These are phyloP conservation scores for Malus sylvestris DNA, from an alignment of 306 rosid species.

Conservation along the genomic window DNA sequence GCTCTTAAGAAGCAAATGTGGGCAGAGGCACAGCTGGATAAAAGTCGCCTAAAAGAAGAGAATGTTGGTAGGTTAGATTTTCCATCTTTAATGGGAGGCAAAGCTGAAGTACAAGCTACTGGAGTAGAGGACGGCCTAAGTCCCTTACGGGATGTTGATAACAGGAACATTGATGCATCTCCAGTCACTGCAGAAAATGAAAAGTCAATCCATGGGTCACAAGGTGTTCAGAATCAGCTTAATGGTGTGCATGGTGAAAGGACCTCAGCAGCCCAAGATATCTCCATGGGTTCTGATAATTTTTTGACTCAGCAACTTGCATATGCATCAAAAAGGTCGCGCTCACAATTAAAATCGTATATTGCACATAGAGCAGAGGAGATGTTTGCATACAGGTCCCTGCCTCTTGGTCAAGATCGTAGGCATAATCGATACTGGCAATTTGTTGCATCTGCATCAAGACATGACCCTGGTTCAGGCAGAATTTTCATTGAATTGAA, in stretches of 20 bases:
- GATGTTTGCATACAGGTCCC: conserved; percentile 88
- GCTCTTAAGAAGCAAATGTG: conserved; percentile 98
- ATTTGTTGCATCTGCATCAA: conserved; percentile 89
- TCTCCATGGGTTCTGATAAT: conserved; percentile 55
- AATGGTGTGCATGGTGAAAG: conserved; percentile 44
- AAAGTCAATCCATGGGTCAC: conserved; percentile 35
- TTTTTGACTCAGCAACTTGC: conserved; percentile 63
- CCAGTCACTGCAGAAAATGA: conserved; percentile 62
- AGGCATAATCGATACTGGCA: conserved; percentile 95
- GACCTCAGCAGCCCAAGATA: conserved; percentile 46
- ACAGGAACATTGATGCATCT: conserved; percentile 48
- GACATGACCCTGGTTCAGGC: conserved; percentile 96
- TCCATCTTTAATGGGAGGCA: conserved; percentile 43
- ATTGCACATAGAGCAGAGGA: conserved; percentile 91
- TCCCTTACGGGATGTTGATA: conserved; percentile 60
- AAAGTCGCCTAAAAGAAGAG: conserved; percentile 83
- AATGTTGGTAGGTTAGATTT: conserved; percentile 49
- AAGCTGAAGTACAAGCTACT: conserved; percentile 50
- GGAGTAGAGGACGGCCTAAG: conserved; percentile 69
- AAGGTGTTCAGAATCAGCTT: conserved; percentile 24
- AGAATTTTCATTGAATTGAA: conserved; percentile 79
- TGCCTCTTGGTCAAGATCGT: conserved; percentile 99
- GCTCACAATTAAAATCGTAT: conserved; percentile 88
- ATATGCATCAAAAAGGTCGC: conserved; percentile 79
- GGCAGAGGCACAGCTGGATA: conserved; percentile 97